Evolutionary conservation across 495 filamentous ascomycete genomes (phyloP).

Genomic region (Neurospora cerealis): DNA sequence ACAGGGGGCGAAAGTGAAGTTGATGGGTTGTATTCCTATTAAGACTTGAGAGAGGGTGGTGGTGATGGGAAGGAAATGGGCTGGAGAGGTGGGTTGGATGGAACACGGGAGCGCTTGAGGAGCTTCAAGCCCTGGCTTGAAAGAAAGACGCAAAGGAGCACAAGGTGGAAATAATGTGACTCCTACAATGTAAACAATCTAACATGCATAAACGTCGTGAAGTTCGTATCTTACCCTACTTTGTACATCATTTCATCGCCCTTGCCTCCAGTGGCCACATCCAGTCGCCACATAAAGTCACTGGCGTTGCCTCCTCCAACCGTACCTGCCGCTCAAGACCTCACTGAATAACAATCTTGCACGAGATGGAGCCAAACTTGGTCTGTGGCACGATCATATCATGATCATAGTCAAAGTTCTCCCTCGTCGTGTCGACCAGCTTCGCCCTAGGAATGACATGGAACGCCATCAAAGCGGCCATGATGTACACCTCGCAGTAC

Average conservation of each 20-base stretch:
- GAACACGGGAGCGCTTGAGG: too few species aligned
- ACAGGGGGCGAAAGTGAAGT: background rate
- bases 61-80: background rate
- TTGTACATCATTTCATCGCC: background rate
- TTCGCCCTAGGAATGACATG: constrained; percentile 15
- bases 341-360: constrained; percentile 1
- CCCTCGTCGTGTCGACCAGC: constrained; percentile 15
- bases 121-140: too few species aligned
- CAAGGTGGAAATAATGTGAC: too few species aligned
- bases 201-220: background rate
- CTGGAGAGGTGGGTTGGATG: background rate
- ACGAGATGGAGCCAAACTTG: constrained; percentile 8
- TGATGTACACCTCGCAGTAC: constrained; percentile 21
- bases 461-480: constrained; percentile 16
- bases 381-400: constrained; percentile 17
- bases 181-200: too few species aligned
- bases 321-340: background rate
- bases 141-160: too few species aligned
- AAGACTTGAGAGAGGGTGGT: background rate
- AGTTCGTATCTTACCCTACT: too few species aligned
- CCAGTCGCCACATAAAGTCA: background rate
- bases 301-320: background rate
- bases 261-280: background rate
- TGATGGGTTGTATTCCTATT: background rate
- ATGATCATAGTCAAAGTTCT: constrained; percentile 19